These are phyloP conservation scores for Setaria italica DNA, from an alignment of 202 grass and related monocot genomes.

Conservation along the genomic window DNA sequence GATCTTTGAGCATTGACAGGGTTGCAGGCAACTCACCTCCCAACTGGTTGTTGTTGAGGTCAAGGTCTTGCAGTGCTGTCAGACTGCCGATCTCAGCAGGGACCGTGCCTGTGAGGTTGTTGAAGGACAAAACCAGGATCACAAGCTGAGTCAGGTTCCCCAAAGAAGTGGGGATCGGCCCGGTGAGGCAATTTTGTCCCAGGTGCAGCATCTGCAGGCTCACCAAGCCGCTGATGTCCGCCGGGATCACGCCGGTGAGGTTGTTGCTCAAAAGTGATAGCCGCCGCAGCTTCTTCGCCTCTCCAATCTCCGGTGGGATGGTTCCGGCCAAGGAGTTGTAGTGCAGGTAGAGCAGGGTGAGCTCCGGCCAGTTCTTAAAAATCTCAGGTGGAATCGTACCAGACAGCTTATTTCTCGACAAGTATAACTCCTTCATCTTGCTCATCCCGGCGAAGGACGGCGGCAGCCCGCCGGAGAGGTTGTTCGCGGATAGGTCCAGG, in stretches of 20 bases:
- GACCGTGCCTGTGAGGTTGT: conserved; percentile 58
- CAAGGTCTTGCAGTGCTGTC: conserved; percentile 38
- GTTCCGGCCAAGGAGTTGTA: conserved; percentile 51
- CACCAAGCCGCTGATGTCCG: conserved; percentile 41
- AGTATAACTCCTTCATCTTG: conserved; percentile 45
- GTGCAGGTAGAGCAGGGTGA: conserved; percentile 51
- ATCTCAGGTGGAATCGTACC: conserved; percentile 43
- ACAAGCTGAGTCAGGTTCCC: conserved; percentile 44
- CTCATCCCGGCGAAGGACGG: conserved; percentile 38
- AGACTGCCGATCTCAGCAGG: conserved; percentile 63
- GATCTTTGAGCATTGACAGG: conserved; percentile 52
- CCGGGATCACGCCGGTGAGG: conserved; percentile 56
- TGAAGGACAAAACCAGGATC: conserved; percentile 40
- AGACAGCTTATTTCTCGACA: conserved; percentile 58
- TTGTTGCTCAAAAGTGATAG: conserved; percentile 45
- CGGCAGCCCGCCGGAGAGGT: conserved; percentile 54
- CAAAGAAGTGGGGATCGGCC: conserved; percentile 47
- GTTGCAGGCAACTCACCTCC: conserved; percentile 54
- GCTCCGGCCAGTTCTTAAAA: conserved; percentile 53
- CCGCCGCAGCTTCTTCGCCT: conserved; percentile 31
- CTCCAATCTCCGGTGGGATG: conserved; percentile 53
- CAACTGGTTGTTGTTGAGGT: conserved; percentile 56
- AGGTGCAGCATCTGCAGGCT: conserved; percentile 51
- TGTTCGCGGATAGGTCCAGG: conserved; percentile 55
- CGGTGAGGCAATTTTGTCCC: conserved; percentile 47